phyloP scores from a whole-genome alignment of 805 yeast species.

The Kuraishia piskuri region DNA sequence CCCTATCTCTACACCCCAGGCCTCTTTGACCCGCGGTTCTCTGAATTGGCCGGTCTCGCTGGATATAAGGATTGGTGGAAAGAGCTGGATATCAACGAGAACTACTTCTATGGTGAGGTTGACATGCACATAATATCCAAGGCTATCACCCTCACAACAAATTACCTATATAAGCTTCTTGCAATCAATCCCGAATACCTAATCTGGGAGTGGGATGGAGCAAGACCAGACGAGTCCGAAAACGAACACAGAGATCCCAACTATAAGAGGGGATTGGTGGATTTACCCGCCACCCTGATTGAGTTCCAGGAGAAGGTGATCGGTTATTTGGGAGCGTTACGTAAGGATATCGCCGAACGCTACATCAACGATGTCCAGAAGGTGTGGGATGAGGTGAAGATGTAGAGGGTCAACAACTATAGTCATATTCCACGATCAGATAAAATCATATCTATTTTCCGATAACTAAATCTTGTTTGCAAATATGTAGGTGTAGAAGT shows the following conservation, averaged over 20 bases:
- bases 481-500: not conserved
- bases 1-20: constrained; percentile 53
- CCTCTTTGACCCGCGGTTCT: constrained; percentile 16
- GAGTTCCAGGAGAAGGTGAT: not conserved
- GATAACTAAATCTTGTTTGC: not conserved
- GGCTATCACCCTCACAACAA: constrained; percentile 18
- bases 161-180: constrained; percentile 3
- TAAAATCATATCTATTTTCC: not conserved
- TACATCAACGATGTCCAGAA: not conserved
- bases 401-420: too few relatives aligned
- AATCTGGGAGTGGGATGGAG: not conserved
- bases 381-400: not conserved
- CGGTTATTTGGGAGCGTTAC: not conserved
- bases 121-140: constrained; percentile 28
- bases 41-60: not conserved
- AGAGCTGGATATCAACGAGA: constrained; percentile 39
- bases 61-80: constrained; percentile 33
- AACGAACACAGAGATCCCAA: not conserved
- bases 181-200: not conserved
- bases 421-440: not conserved
- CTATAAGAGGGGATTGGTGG: not conserved
- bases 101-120: constrained; percentile 28
- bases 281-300: not conserved
- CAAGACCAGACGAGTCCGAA: not conserved
- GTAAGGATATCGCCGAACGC: not conserved